Evolutionary conservation across 2,329 filamentous ascomycete species (phyloP).

Genomic region (Alternaria arbusti): DNA sequence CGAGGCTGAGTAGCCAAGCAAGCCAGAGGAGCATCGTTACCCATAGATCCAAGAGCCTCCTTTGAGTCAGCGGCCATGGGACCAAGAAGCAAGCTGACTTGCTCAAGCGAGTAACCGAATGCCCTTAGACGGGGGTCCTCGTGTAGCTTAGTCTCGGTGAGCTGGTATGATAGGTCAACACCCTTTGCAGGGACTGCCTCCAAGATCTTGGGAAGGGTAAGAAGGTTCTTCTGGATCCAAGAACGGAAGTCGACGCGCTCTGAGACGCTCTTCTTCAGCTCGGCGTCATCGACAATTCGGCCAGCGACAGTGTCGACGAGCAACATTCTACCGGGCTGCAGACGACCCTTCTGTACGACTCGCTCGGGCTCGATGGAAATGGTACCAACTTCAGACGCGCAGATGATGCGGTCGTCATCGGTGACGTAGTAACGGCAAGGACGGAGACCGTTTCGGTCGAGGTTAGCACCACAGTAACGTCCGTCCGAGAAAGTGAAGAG

Average conservation of each 20-base stretch:
- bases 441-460: conserved; percentile 92
- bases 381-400: conserved; percentile 93
- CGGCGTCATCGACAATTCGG: conserved; percentile 91
- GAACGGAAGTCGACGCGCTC: conserved; percentile 83
- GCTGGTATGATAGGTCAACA: conserved; percentile 69
- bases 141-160: conserved; percentile 75
- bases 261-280: conserved; percentile 89
- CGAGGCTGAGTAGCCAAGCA: conserved; percentile 90
- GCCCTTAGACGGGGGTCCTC: conserved; percentile 83
- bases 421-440: conserved; percentile 97
- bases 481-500: conserved; percentile 97
- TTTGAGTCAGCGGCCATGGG: conserved; percentile 98
- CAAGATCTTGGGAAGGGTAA: conserved; percentile 79
- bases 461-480: conserved; percentile 93
- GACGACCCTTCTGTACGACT: conserved; percentile 88
- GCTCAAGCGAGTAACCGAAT: conserved; percentile 94
- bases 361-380: conserved; percentile 89
- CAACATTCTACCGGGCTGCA: conserved; percentile 95
- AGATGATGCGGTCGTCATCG: conserved; percentile 96
- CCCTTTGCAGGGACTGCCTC: conserved; percentile 65
- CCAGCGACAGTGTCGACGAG: conserved; percentile 90
- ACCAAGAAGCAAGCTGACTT: conserved; percentile 87
- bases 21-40: conserved; percentile 91
- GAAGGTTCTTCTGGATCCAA: conserved; percentile 86
- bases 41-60: conserved; percentile 96